phyloP scores from a whole-genome alignment of 441 rosid species.

The Sinapis alba region DNA sequence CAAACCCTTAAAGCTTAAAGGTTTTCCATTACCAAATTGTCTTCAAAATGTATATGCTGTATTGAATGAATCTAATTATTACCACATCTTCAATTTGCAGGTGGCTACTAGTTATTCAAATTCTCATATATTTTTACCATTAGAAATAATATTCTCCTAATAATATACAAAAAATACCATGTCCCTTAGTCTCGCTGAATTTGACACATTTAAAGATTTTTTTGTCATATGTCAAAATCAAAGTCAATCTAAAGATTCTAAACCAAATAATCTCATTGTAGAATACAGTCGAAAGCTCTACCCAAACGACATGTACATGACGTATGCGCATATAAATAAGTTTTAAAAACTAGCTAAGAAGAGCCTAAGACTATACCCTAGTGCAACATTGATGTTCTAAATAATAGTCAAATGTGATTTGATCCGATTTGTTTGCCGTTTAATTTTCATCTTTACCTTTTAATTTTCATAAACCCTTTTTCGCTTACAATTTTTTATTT shows the following conservation, averaged over 20 bases:
- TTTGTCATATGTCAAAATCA: slow-evolving; percentile 16
- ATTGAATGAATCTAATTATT: slow-evolving; percentile 43
- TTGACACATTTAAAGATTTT: neutral
- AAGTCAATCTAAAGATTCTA: slow-evolving; percentile 2
- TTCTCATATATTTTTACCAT: slow-evolving; percentile 2
- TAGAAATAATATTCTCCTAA: neutral
- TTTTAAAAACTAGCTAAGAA: slow-evolving; percentile 14
- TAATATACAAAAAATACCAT: neutral
- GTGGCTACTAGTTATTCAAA: slow-evolving; percentile 11
- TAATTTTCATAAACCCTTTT: slow-evolving; percentile 15
- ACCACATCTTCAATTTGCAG: slow-evolving; percentile 24
- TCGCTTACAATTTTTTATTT: slow-evolving; percentile 11
- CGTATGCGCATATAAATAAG: slow-evolving; percentile 26
- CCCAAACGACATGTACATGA: slow-evolving; percentile 25
- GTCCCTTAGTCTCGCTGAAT: neutral
- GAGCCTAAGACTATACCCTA: slow-evolving; percentile 36
- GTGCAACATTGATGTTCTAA: slow-evolving; percentile 50
- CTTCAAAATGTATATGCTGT: slow-evolving; percentile 25
- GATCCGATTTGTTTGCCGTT: slow-evolving; percentile 40
- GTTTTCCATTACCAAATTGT: slow-evolving; percentile 37
- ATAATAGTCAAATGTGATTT: slow-evolving; percentile 41
- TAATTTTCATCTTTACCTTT: slow-evolving; percentile 22
- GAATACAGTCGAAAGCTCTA: slow-evolving; percentile 6
- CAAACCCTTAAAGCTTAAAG: slow-evolving; percentile 36
- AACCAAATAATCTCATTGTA: slow-evolving; percentile 14